These are phyloP conservation scores for Penicillium sp. DNA, from an alignment of 2,329 filamentous ascomycete species.

Conservation along the genomic window DNA sequence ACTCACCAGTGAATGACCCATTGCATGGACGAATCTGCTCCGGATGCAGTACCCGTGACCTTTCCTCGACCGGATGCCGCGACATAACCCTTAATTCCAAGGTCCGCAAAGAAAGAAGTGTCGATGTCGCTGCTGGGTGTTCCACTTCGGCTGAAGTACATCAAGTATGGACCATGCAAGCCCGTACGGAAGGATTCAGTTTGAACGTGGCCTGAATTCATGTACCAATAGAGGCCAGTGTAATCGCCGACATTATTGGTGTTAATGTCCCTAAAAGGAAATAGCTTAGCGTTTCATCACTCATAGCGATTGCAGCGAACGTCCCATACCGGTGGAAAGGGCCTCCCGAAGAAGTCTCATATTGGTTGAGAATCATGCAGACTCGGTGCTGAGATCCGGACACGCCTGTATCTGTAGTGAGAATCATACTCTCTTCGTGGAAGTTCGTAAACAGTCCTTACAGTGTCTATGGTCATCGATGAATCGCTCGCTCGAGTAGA, in stretches of 20 bases:
- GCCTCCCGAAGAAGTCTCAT: conserved; percentile 59
- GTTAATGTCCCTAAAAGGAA: conserved; percentile 50
- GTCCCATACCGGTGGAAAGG: conserved; percentile 51
- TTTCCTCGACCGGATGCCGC: conserved; percentile 51
- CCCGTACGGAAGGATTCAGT: conserved; percentile 59
- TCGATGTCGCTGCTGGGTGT: conserved; percentile 49
- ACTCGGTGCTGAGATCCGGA: conserved; percentile 46
- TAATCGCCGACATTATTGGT: conserved; percentile 55
- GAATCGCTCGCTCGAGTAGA: conserved; percentile 64
- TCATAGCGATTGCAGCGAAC: too few species aligned
- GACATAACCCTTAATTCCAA: conserved; percentile 55
- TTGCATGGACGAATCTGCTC: conserved; percentile 48
- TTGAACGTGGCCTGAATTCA: conserved; percentile 60
- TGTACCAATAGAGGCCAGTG: conserved; percentile 61
- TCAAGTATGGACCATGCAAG: conserved; percentile 60
- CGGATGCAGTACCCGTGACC: conserved; percentile 56
- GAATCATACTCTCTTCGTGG: background rate
- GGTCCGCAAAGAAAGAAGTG: conserved; percentile 54
- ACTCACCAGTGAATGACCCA: conserved; percentile 56
- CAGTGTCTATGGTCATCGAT: conserved; percentile 63
- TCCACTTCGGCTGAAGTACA: conserved; percentile 55
- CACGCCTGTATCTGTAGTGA: conserved; percentile 20
- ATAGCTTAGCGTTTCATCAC: conserved; percentile 14
- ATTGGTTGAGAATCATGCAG: conserved; percentile 54
- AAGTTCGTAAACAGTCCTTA: conserved; percentile 4